phyloP scores from a whole-genome alignment of 78 protist species.

The Paulinella micropora region DNA sequence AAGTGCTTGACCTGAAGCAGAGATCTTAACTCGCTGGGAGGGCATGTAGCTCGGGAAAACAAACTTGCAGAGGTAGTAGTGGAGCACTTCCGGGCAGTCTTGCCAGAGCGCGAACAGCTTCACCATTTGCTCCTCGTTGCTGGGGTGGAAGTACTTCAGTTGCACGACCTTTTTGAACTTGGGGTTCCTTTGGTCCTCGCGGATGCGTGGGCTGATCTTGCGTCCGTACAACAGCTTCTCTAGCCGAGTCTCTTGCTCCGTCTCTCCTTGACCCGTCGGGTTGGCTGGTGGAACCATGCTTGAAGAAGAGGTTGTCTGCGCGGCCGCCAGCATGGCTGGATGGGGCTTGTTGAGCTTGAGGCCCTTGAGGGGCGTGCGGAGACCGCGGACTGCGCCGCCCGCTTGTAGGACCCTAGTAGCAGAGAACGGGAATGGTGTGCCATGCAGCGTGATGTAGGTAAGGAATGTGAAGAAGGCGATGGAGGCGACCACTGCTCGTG shows the following conservation, averaged over 20 bases:
- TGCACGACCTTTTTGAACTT: constrained; percentile 29
- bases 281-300: neutral
- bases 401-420: no score
- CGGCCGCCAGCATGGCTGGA: neutral
- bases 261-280: neutral
- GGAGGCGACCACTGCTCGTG: no score
- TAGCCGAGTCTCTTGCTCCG: neutral
- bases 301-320: neutral
- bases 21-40: constrained; percentile 13
- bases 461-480: no score
- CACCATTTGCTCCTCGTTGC: constrained; percentile 28
- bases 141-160: constrained; percentile 38
- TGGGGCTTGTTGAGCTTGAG: no score
- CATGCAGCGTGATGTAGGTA: no score
- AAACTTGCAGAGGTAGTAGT: constrained; percentile 5
- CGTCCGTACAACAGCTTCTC: neutral
- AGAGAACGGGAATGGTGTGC: no score
- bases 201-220: neutral
- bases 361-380: no score
- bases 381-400: no score
- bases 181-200: no score
- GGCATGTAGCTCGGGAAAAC: constrained; percentile 24
- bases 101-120: constrained; percentile 21
- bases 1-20: constrained; percentile 39
- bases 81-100: neutral